Percentiles rank a stretch among this genome's conserved stretches.
Conservation (phyloP, 306 rosid genomes). For the Fragaria iinumae region DNA sequence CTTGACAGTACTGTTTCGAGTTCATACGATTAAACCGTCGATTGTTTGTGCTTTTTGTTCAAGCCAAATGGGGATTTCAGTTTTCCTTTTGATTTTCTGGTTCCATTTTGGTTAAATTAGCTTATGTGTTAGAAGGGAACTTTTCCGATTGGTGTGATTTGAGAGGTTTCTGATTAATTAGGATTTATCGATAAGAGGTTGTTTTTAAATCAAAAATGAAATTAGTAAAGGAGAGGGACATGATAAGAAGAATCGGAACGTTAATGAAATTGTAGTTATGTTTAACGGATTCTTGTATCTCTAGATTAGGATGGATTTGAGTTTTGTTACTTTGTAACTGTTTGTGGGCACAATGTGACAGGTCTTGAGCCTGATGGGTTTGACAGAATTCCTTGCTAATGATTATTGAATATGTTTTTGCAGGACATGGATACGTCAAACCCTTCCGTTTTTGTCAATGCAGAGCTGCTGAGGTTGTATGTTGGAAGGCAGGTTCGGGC, state of each 20-base stretch:
- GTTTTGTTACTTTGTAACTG: not conserved
- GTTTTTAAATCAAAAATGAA: not conserved
- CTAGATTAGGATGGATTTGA: not conserved
- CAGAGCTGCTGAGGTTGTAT: slow-evolving; percentile 54
- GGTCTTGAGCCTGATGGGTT: not conserved
- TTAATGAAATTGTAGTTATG: too few species aligned
- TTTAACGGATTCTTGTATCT: not conserved
- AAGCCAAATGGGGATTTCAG: not conserved
- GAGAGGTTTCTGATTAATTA: not conserved
- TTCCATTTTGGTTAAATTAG: not conserved
- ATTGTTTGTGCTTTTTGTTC: not conserved
- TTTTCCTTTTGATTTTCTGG: not conserved
- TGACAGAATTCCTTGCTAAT: not conserved
- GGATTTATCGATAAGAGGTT: not conserved
- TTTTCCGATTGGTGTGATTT: not conserved
- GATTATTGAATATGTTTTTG: slow-evolving; percentile 22
- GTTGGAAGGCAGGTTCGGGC: slow-evolving; percentile 75
- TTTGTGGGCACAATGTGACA: not conserved
- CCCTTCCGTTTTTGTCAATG: slow-evolving; percentile 77
- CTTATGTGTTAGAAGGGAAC: not conserved
- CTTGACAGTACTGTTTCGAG: not conserved
- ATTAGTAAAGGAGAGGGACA: not conserved
- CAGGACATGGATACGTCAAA: slow-evolving; percentile 78
- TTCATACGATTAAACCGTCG: not conserved
- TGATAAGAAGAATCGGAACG: not conserved